Percentiles rank a stretch among this genome's conserved stretches.
Evolutionary conservation across 2,329 filamentous ascomycete species (phyloP).

Genomic region (Ascocoryne sarcoides): DNA sequence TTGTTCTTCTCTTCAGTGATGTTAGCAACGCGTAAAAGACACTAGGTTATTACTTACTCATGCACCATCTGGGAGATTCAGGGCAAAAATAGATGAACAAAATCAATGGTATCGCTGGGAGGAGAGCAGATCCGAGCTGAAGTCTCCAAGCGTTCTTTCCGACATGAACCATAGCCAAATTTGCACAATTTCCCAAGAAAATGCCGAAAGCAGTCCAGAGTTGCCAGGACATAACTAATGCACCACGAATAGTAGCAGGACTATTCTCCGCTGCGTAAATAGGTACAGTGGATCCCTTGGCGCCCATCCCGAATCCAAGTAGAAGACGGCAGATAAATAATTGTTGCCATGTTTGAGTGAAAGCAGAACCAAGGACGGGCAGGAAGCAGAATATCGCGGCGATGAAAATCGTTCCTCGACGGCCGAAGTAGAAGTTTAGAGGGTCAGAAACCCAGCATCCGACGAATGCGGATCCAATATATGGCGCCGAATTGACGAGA

Average conservation of each 20-base stretch:
- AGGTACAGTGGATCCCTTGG: constrained; percentile 42
- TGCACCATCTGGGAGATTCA: constrained; percentile 57
- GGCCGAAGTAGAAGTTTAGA: constrained; percentile 47
- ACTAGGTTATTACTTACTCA: constrained; percentile 31
- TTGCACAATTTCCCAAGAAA: constrained; percentile 42
- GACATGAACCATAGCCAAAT: constrained; percentile 49
- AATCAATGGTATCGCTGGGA: constrained; percentile 54
- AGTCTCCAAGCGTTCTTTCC: constrained; percentile 54
- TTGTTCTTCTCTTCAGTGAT: constrained; percentile 39
- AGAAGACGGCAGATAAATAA: constrained; percentile 48
- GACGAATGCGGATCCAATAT: constrained; percentile 41
- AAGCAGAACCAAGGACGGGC: constrained; percentile 50
- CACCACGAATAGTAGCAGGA: constrained; percentile 44
- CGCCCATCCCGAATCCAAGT: constrained; percentile 52
- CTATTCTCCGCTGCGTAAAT: constrained; percentile 48
- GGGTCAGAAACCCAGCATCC: constrained; percentile 55
- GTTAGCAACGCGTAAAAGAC: constrained; percentile 2
- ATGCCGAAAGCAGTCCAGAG: constrained; percentile 53
- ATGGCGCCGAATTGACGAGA: constrained; percentile 43
- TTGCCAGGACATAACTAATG: constrained; percentile 45
- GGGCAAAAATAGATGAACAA: constrained; percentile 51
- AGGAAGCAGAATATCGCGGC: constrained; percentile 53
- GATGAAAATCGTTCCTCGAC: constrained; percentile 56
- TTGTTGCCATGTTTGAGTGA: constrained; percentile 50
- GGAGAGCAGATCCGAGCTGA: constrained; percentile 55